Conservation (phyloP, 345 rosid genomes). For the Eucalyptus melliodora region DNA sequence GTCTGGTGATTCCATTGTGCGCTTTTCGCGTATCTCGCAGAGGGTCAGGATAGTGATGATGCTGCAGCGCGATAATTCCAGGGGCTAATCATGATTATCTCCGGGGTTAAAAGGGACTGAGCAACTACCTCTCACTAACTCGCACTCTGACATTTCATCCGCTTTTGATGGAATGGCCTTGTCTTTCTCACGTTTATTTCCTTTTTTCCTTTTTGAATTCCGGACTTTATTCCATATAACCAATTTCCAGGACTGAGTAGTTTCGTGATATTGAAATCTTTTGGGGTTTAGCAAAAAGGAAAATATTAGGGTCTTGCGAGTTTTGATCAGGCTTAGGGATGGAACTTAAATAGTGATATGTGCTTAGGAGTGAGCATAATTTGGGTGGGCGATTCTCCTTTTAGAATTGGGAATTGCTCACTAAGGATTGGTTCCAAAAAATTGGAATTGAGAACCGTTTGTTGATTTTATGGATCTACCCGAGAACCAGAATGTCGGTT, state of each 20-base stretch:
- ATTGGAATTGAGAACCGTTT: too few species aligned
- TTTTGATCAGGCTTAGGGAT: background rate
- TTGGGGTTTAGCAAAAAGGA: background rate
- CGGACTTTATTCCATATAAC: background rate
- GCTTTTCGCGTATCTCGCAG: background rate
- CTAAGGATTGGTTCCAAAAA: too few species aligned
- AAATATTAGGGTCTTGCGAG: background rate
- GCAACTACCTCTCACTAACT: constrained; percentile 47
- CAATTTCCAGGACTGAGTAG: background rate
- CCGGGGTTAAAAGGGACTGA: constrained; percentile 48
- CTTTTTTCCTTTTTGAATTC: background rate
- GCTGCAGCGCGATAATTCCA: constrained; percentile 10
- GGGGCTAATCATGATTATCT: constrained; percentile 38
- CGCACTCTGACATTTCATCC: constrained; percentile 1
- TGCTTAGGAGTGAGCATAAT: background rate
- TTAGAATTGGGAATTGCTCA: too few species aligned
- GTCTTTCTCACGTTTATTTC: background rate
- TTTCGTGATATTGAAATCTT: background rate
- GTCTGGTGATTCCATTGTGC: background rate
- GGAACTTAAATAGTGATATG: background rate
- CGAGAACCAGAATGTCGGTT: rapidly evolving
- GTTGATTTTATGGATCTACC: too few species aligned
- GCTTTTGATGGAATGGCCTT: background rate
- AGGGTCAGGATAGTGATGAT: background rate
- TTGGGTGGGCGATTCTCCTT: rapidly evolving